Conservation (phyloP, 768 basidiomycete genomes). For the Auriscalpium vulgare region DNA sequence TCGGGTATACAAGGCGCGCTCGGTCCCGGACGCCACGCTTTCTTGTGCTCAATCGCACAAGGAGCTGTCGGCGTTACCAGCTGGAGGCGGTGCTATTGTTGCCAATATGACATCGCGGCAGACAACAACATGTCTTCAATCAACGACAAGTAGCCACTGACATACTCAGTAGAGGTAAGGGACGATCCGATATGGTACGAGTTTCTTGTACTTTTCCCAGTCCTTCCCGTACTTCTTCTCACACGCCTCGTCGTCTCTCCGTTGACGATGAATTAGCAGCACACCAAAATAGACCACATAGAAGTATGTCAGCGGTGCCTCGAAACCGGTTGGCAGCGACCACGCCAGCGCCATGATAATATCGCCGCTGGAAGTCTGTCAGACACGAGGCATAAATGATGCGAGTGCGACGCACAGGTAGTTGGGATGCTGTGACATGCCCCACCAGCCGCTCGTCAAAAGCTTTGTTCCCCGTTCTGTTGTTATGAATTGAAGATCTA, state of each 20-base stretch:
- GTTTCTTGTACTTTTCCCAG: constrained; percentile 83
- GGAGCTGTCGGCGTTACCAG: no score
- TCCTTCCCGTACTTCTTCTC: constrained; percentile 87
- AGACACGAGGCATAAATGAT: background rate
- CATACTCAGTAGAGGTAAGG: constrained; percentile 64
- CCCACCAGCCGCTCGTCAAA: constrained; percentile 97
- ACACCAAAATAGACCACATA: constrained; percentile 85
- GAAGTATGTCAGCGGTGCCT: constrained; percentile 93
- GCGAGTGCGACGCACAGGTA: constrained; percentile 50
- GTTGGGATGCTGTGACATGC: constrained; percentile 85
- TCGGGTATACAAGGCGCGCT: no score
- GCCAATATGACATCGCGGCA: no score
- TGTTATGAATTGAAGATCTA: constrained; percentile 71
- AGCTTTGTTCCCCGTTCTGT: constrained; percentile 86
- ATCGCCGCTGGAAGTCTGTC: constrained; percentile 51
- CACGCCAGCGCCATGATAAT: constrained; percentile 86
- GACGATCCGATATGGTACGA: constrained; percentile 81
- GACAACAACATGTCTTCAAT: no score
- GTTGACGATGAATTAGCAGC: constrained; percentile 84
- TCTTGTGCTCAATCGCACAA: no score
- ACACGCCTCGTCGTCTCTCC: constrained; percentile 88
- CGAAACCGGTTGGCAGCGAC: constrained; percentile 88
- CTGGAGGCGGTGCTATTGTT: no score
- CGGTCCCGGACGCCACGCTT: no score
- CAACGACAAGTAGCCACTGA: no score